Base-by-base conservation (phyloP, 2,329 filamentous ascomycete genomes). In the Colletotrichum spaethianum region DNA sequence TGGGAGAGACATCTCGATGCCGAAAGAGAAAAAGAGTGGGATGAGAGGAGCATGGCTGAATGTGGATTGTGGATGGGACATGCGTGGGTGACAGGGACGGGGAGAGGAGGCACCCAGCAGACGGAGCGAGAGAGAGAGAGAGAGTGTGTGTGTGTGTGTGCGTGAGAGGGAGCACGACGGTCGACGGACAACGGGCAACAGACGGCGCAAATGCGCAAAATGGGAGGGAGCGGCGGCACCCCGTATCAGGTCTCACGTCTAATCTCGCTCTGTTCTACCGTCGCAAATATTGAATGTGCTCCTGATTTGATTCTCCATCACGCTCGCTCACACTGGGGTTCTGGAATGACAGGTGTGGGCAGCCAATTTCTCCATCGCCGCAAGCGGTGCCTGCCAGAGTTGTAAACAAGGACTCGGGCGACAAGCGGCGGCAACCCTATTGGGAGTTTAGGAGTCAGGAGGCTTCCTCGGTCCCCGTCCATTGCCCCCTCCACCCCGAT, bases 341-440 rank as follows among this genome's bases (percentile, higher is more conserved):
- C 69, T 72, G 69, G 69, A 72, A 72, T 72, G 69, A 69, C 44
- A 38, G 65, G 26, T 69, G 69, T 72, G 69, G 65, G 65, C 69
- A 48, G 69, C 69, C 59, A 72, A 72, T 72, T 16, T 72, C 69
- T 69, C 40, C 26, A n/a, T 44, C 57, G 52, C 69, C 69, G 69
- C 59, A 72, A 72, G 57, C 69, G 59, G 63, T 67, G 48, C n/a
- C 26, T 8, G 1, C 46, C 48, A 53, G 12, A 42, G 44, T 33
- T 23, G 61, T 63, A 42, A 55, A 63, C 48, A 63, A 63, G 46
- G 36, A 63, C 46, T 36, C 33, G 16, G 23, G 48, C 61, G n/a
- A 38, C 60, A 20, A 26, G 44, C 33, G 60, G 42, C 60, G 44
- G 44, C 23, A 23, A 38, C 31, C 46, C n/a, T 36, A 26, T 31